Conservation (phyloP, 169 alveolate species). For the Amoebophrya sp. region DNA sequence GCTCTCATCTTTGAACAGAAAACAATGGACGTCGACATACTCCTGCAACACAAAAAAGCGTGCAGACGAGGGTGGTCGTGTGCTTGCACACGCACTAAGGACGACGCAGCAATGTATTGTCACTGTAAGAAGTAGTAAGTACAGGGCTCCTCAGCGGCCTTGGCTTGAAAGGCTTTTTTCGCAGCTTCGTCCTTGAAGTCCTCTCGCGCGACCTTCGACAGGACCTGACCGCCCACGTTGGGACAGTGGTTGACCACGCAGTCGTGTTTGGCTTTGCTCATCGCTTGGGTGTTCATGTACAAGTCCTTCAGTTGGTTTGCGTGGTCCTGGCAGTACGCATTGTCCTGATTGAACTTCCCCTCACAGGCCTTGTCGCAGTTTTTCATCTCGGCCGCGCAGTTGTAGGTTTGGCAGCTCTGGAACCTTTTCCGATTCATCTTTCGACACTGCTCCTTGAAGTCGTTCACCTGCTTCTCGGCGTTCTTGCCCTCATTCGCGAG, state of each 20-base stretch:
- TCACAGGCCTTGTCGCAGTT: background rate
- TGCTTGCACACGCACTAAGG: no score
- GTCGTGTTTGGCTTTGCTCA: background rate
- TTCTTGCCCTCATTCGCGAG: background rate
- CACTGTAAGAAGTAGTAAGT: no score
- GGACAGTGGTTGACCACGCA: background rate
- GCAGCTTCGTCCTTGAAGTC: background rate
- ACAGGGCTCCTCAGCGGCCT: background rate
- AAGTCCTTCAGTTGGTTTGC: background rate
- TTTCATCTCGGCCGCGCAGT: background rate
- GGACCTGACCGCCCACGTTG: background rate
- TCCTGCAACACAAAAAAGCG: no score
- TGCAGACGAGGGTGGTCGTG: no score
- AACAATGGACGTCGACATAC: no score
- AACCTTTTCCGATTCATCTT: background rate
- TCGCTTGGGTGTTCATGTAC: background rate
- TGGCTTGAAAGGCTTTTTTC: background rate
- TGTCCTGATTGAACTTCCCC: background rate
- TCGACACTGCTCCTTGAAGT: background rate
- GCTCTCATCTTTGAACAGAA: no score
- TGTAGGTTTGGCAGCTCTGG: background rate
- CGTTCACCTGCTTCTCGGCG: background rate
- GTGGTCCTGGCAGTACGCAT: background rate
- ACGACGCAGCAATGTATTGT: no score
- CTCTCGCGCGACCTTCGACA: background rate